Conservation (phyloP, 2,329 filamentous ascomycete genomes). For the Penicillium psychrosexuale region DNA sequence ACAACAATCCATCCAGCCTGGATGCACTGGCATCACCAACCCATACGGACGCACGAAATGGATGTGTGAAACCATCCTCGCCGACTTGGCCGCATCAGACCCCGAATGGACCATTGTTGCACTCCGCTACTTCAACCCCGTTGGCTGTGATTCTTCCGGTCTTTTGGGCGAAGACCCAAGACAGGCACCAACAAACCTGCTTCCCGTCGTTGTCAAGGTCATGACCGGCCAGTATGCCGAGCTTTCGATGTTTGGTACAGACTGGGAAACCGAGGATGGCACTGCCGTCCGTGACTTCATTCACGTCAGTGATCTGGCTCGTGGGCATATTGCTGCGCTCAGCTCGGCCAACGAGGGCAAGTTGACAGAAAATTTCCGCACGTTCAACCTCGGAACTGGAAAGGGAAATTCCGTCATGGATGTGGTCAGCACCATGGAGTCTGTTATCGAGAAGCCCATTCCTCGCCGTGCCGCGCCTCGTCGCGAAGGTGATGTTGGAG, state of each 20-base stretch:
- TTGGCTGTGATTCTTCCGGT: slow-evolving; percentile 63
- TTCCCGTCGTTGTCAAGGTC: slow-evolving; percentile 62
- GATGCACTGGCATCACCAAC: slow-evolving; percentile 58
- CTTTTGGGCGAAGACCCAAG: slow-evolving; percentile 63
- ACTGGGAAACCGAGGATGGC: slow-evolving; percentile 64
- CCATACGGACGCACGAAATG: slow-evolving; percentile 67
- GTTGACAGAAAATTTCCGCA: slow-evolving; percentile 41
- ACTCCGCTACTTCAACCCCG: slow-evolving; percentile 66
- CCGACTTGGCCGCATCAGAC: slow-evolving; percentile 59
- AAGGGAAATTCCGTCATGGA: slow-evolving; percentile 39
- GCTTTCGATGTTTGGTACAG: slow-evolving; percentile 61
- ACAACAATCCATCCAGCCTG: slow-evolving; percentile 45
- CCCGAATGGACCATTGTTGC: slow-evolving; percentile 62
- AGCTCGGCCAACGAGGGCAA: slow-evolving; percentile 34
- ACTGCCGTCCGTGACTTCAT: slow-evolving; percentile 67
- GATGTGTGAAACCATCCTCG: slow-evolving; percentile 65
- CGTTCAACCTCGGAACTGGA: slow-evolving; percentile 43
- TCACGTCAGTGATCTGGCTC: slow-evolving; percentile 63
- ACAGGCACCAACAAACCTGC: slow-evolving; percentile 60
- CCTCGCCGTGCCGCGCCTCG: slow-evolving; percentile 32
- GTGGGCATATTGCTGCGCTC: slow-evolving; percentile 61
- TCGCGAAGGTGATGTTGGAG: slow-evolving; percentile 40
- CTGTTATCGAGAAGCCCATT: slow-evolving; percentile 35
- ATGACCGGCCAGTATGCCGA: slow-evolving; percentile 54
- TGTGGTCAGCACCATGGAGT: slow-evolving; percentile 39